A percentile compares a stretch with the other conserved stretches of the same genome.
Conservation (phyloP, 176 grass and related monocot genomes). For the Eleusine indica region DNA sequence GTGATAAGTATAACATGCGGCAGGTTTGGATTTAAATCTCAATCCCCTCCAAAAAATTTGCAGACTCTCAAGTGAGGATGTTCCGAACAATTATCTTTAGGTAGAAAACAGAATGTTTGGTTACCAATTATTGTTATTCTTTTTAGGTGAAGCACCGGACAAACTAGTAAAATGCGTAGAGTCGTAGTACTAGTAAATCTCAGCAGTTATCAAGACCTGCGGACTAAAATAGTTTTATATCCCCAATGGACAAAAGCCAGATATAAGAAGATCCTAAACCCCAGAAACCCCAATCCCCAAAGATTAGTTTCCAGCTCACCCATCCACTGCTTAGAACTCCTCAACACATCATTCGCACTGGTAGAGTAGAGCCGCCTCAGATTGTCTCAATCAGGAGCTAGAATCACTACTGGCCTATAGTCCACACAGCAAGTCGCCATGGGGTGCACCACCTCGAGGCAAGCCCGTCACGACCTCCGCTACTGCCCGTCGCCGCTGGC, state of each 20-base stretch:
- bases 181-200: background rate
- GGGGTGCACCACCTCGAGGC: slow-evolving; percentile 90
- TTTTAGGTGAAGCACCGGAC: slow-evolving; percentile 24
- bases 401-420: background rate
- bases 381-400: background rate
- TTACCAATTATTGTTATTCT: slow-evolving; percentile 8
- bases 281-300: slow-evolving; percentile 54
- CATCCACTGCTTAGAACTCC: slow-evolving; percentile 39
- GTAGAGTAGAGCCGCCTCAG: slow-evolving; percentile 3
- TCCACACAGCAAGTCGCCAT: slow-evolving; percentile 33
- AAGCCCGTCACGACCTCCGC: slow-evolving; percentile 70
- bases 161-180: background rate
- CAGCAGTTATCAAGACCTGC: background rate
- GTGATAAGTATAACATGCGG: background rate
- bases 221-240: background rate
- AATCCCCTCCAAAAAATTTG: slow-evolving; percentile 35
- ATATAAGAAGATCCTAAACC: slow-evolving; percentile 44
- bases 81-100: slow-evolving; percentile 36
- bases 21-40: slow-evolving; percentile 36
- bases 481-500: slow-evolving; percentile 53
- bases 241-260: slow-evolving; percentile 30
- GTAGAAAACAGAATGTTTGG: slow-evolving; percentile 18
- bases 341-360: background rate
- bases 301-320: slow-evolving; percentile 55
- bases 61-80: slow-evolving; percentile 34